Conservation (phyloP, 768 basidiomycete species). For the Boletus rubescentipes region DNA sequence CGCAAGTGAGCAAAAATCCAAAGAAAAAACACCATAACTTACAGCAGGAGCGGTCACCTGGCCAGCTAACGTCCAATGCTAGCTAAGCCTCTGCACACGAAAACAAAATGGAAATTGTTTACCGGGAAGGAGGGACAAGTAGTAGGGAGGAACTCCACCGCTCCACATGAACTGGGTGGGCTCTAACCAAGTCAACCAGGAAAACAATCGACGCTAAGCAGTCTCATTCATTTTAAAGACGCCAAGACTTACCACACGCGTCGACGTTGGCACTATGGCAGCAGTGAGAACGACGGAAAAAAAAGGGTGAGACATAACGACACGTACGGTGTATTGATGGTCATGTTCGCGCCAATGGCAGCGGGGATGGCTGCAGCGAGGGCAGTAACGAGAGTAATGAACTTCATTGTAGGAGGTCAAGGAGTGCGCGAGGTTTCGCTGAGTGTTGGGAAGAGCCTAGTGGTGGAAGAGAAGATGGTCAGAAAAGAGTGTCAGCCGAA, state of each 20-base stretch:
- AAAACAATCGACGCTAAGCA: neutral
- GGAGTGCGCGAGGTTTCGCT: slow-evolving; percentile 19
- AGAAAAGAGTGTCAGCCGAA: neutral
- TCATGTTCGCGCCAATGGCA: slow-evolving; percentile 39
- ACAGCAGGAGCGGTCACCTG: slow-evolving; percentile 55
- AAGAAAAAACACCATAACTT: slow-evolving; percentile 13
- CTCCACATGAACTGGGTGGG: slow-evolving; percentile 56
- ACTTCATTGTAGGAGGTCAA: slow-evolving; percentile 37
- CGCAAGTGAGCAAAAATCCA: slow-evolving; percentile 8
- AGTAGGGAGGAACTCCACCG: slow-evolving; percentile 57
- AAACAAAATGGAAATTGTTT: slow-evolving; percentile 2
- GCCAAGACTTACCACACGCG: slow-evolving; percentile 47
- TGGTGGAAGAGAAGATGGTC: slow-evolving; percentile 1
- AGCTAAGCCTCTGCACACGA: neutral
- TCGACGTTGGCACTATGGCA: slow-evolving; percentile 38
- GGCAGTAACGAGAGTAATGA: slow-evolving; percentile 29
- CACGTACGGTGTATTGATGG: slow-evolving; percentile 71
- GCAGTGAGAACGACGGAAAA: neutral
- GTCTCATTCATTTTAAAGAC: neutral
- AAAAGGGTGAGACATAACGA: neutral
- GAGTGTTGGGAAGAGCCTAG: neutral
- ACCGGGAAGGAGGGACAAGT: slow-evolving; percentile 62
- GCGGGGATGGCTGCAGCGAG: slow-evolving; percentile 33
- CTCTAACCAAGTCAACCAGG: slow-evolving; percentile 39
- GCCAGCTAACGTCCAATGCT: slow-evolving; percentile 41